These are phyloP conservation scores for Entomortierella beljakovae DNA, from an alignment of 192 early-diverging fungal species.

Conservation along the genomic window DNA sequence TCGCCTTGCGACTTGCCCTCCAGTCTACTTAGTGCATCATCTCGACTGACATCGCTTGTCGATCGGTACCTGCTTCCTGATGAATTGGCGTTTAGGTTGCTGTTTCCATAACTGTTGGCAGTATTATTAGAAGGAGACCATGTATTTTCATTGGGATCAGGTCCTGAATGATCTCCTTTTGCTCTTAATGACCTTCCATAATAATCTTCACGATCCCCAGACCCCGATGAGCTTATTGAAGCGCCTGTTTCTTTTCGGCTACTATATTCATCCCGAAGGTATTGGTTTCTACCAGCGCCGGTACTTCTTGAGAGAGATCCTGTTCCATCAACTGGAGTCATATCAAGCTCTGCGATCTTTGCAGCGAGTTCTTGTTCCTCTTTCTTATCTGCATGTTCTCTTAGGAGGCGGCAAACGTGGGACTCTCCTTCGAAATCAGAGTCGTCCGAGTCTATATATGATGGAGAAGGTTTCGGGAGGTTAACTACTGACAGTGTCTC, in stretches of 20 bases:
- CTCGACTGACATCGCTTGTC: conserved; percentile 43
- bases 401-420: conserved; percentile 63
- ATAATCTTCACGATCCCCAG: conserved; percentile 21
- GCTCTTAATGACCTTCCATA: conserved; percentile 22
- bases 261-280: conserved; percentile 11
- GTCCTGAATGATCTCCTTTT: neutral
- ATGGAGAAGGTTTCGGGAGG: neutral
- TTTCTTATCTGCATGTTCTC: conserved; percentile 65
- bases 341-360: conserved; percentile 49
- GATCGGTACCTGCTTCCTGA: conserved; percentile 18
- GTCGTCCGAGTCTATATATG: conserved; percentile 65
- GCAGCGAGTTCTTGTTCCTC: conserved; percentile 39
- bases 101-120: conserved; percentile 16
- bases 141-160: conserved; percentile 2
- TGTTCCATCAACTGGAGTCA: conserved; percentile 15
- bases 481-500: too few species aligned
- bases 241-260: neutral
- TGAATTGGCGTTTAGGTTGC: neutral
- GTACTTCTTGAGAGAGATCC: conserved; percentile 18
- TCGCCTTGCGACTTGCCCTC: conserved; percentile 45
- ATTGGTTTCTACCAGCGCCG: conserved; percentile 20
- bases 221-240: conserved; percentile 10
- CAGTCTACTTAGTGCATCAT: conserved; percentile 46
- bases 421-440: conserved; percentile 66
- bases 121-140: conserved; percentile 18